A percentile compares a stretch with the other conserved stretches of the same genome.
Conservation (phyloP, 2,329 filamentous ascomycete genomes). For the Colletotrichum cereale region DNA sequence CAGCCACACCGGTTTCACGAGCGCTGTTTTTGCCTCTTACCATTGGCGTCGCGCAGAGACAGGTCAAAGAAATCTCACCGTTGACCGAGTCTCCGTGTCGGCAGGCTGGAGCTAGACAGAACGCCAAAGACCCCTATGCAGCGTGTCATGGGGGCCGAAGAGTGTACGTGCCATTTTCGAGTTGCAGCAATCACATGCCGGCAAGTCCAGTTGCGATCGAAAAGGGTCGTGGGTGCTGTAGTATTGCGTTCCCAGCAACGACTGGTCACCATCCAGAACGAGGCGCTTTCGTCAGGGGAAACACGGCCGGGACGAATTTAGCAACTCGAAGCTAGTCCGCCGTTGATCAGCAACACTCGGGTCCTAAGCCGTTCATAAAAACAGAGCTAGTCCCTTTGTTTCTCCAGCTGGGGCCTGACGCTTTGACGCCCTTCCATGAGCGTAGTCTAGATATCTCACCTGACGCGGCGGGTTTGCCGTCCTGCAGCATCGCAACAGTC, state of each 20-base stretch:
- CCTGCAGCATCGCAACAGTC: neutral
- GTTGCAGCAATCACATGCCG: neutral
- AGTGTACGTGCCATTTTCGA: neutral
- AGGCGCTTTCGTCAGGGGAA: neutral
- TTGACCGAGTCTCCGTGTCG: slow-evolving; percentile 16
- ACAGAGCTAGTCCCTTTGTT: slow-evolving; percentile 5
- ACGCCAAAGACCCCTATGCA: neutral
- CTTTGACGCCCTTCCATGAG: neutral
- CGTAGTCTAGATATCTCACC: neutral
- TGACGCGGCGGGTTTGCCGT: neutral
- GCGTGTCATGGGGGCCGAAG: slow-evolving; percentile 1
- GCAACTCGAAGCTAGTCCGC: neutral
- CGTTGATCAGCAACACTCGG: neutral
- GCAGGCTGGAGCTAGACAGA: slow-evolving; percentile 22
- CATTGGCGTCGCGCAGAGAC: slow-evolving; percentile 15
- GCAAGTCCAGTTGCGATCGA: neutral
- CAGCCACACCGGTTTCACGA: slow-evolving; percentile 28
- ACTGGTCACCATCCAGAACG: neutral
- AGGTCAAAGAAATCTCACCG: slow-evolving; percentile 20
- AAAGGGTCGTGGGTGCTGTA: neutral
- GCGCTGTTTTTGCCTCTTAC: neutral
- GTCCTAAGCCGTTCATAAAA: neutral
- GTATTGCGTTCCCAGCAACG: neutral
- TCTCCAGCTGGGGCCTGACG: neutral
- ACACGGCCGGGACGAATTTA: neutral